Conservation (phyloP, 768 basidiomycete species). For the Psilocybe azurescens region DNA sequence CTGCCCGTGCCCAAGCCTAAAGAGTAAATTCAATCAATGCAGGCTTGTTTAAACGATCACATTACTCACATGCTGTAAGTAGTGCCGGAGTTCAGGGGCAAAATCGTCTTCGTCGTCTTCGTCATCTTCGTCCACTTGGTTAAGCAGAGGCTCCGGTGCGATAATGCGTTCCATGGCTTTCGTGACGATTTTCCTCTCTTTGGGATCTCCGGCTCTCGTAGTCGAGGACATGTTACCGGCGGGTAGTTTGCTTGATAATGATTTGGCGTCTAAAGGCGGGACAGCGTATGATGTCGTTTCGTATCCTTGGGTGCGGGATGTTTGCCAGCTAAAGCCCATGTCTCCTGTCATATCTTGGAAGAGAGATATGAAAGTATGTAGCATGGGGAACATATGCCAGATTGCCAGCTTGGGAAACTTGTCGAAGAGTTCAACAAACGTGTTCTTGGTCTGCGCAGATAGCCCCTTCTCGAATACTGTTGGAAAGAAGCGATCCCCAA, state of each 20-base stretch:
- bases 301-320: not conserved
- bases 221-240: too few relatives aligned
- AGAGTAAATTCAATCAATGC: too few relatives aligned
- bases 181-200: not conserved
- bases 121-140: too few relatives aligned
- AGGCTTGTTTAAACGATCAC: too few relatives aligned
- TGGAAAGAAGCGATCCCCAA: too few relatives aligned
- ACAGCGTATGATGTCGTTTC: not conserved
- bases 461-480: too few relatives aligned
- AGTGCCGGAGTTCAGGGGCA: not conserved
- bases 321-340: not conserved
- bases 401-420: conserved; percentile 1
- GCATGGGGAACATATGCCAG: conserved; percentile 11
- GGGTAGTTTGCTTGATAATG: not conserved
- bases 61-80: not conserved
- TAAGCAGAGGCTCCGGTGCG: too few relatives aligned
- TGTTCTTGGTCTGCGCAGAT: too few relatives aligned
- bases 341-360: not conserved
- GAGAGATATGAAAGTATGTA: not conserved
- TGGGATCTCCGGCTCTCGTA: too few relatives aligned
- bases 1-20: conserved; percentile 3
- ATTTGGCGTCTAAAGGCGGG: not conserved
- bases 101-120: too few relatives aligned
- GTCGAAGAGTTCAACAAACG: not conserved
- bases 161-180: not conserved